phyloP scores from a whole-genome alignment of 2,329 filamentous ascomycete genomes.

The Celoporthe dispersa region DNA sequence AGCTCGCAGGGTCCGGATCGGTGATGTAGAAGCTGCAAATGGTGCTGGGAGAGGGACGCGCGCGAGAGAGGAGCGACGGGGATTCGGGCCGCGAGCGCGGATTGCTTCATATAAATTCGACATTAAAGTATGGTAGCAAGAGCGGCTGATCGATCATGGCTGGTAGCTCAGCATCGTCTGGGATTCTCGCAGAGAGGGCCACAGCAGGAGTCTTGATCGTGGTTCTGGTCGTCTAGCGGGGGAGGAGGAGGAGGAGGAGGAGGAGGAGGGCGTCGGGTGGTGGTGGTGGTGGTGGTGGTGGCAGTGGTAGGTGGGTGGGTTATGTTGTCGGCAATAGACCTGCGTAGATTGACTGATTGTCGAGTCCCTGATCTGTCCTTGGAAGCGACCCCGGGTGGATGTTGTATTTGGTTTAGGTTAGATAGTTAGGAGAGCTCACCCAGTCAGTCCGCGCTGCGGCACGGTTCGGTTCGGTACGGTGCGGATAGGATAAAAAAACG shows the following conservation, averaged over 20 bases:
- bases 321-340: constrained; percentile 4
- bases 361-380: constrained; percentile 21
- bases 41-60: constrained; percentile 34
- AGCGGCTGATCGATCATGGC: constrained; percentile 36
- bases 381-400: constrained; percentile 16
- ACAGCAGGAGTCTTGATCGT: not conserved
- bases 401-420: constrained; percentile 9
- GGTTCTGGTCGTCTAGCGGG: constrained; percentile 9
- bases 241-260: not conserved
- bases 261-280: not conserved
- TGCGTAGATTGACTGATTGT: not conserved
- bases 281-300: constrained; percentile 7
- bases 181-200: not conserved
- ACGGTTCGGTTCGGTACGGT: constrained; percentile 16
- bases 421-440: not conserved
- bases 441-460: not conserved
- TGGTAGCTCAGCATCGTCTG: constrained; percentile 28
- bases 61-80: constrained; percentile 32
- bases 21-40: not conserved
- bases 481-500: not conserved
- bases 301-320: not conserved
- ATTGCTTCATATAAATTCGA: constrained; percentile 45
- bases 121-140: constrained; percentile 35
- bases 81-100: constrained; percentile 37
- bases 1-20: not conserved